Evolutionary conservation across 345 rosid genomes (phyloP).

Genomic region (Brassica napus): Da-Ae NC_063439.1:10811001-10811500

Average conservation of each 20-base stretch:
- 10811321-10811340: constrained; percentile 76
- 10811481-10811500: constrained; percentile 58
- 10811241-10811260: constrained; percentile 13
- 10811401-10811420: neutral
- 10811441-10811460: neutral
- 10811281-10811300: neutral
- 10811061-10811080: too few relatives aligned
- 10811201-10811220: constrained; percentile 72
- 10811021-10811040: too few relatives aligned
- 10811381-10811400: constrained; percentile 68
- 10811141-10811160: too few relatives aligned
- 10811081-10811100: too few relatives aligned
- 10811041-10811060: too few relatives aligned
- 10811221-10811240: constrained; percentile 67
- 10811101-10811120: too few relatives aligned
- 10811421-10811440: neutral
- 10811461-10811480: neutral
- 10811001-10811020: too few relatives aligned
- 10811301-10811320: constrained; percentile 47
- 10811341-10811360: constrained; percentile 87
- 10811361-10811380: constrained; percentile 84
- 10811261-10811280: neutral
- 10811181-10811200: constrained; percentile 69
- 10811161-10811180: too few relatives aligned
- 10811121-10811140: too few relatives aligned